Evolutionary conservation across 2,329 filamentous ascomycete species (phyloP).

Genomic region (Plectosphaerella cucumerina): DNA sequence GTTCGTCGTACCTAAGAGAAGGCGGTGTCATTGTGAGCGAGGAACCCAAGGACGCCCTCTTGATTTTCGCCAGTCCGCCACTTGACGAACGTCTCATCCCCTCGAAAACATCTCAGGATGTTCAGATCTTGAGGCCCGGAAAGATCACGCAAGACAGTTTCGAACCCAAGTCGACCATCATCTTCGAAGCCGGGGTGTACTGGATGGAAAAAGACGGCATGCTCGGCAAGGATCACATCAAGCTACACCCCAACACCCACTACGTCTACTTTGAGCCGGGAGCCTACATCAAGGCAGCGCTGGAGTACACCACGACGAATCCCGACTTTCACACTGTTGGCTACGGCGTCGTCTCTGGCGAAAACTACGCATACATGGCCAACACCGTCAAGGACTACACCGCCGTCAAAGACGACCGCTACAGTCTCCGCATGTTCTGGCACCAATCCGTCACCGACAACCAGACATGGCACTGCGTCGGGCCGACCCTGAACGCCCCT

Average conservation of each 20-base stretch:
- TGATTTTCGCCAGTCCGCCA: slow-evolving; percentile 27
- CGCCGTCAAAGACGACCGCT: slow-evolving; percentile 20
- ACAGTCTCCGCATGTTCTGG: slow-evolving; percentile 25
- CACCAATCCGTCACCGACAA: slow-evolving; percentile 12
- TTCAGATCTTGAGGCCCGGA: slow-evolving; percentile 16
- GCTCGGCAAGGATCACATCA: slow-evolving; percentile 16
- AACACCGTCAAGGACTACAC: slow-evolving; percentile 23
- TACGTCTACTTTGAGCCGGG: slow-evolving; percentile 25
- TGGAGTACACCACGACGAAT: slow-evolving; percentile 21
- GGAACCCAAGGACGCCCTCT: slow-evolving; percentile 22
- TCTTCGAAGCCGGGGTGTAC: slow-evolving; percentile 26
- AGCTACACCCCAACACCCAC: slow-evolving; percentile 8
- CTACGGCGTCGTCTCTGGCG: slow-evolving; percentile 29
- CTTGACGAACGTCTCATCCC: slow-evolving; percentile 14
- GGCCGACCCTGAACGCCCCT: slow-evolving; percentile 25
- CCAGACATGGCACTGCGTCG: slow-evolving; percentile 20
- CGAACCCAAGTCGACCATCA: slow-evolving; percentile 14
- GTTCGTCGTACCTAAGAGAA: slow-evolving; percentile 15
- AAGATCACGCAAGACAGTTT: slow-evolving; percentile 14
- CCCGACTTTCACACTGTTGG: slow-evolving; percentile 25
- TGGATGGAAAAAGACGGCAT: slow-evolving; percentile 16
- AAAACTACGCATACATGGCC: slow-evolving; percentile 32
- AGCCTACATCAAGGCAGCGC: slow-evolving; percentile 31
- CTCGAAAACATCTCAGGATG: slow-evolving; percentile 7
- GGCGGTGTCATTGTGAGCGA: slow-evolving; percentile 17